Evolutionary conservation across 768 basidiomycete genomes (phyloP).

Genomic region (Sarcodon sp.): DNA sequence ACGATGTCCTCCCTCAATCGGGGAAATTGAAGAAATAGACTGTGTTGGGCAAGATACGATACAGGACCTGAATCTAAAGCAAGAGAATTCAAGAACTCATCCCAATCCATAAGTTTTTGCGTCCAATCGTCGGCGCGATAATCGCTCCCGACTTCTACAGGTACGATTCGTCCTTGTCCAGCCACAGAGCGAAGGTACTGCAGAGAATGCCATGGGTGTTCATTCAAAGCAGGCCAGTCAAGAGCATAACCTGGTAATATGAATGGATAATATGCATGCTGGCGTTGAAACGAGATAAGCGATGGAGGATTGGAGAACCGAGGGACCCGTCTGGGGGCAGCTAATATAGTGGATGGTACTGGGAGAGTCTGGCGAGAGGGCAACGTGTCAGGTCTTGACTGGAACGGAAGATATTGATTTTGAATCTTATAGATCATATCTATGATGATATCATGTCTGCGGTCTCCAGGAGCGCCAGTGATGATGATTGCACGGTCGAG

Average conservation of each 20-base stretch:
- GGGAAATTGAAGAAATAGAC: conserved; percentile 78
- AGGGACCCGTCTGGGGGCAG: conserved; percentile 18
- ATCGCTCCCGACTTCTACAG: conserved; percentile 80
- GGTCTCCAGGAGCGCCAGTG: conserved; percentile 59
- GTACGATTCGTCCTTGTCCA: conserved; percentile 77
- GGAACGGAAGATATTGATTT: conserved; percentile 10
- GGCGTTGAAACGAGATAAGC: conserved; percentile 36
- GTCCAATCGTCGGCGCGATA: conserved; percentile 77
- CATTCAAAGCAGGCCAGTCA: conserved; percentile 70
- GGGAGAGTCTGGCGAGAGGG: neutral
- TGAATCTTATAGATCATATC: conserved; percentile 55
- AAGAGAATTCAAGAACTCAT: conserved; percentile 50
- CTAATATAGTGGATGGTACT: neutral
- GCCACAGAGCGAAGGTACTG: conserved; percentile 58
- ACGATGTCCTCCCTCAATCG: conserved; percentile 57
- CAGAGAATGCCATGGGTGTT: conserved; percentile 56
- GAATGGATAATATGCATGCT: conserved; percentile 40
- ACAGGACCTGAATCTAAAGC: conserved; percentile 17
- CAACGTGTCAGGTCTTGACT: neutral
- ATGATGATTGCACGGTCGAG: conserved; percentile 79
- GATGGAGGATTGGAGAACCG: conserved; percentile 39
- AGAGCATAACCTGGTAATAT: conserved; percentile 48
- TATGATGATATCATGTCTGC: conserved; percentile 48
- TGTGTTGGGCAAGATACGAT: conserved; percentile 87
- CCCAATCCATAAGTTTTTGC: conserved; percentile 69